Conservation (phyloP, 345 rosid genomes). For the Salix brachista region DNA sequence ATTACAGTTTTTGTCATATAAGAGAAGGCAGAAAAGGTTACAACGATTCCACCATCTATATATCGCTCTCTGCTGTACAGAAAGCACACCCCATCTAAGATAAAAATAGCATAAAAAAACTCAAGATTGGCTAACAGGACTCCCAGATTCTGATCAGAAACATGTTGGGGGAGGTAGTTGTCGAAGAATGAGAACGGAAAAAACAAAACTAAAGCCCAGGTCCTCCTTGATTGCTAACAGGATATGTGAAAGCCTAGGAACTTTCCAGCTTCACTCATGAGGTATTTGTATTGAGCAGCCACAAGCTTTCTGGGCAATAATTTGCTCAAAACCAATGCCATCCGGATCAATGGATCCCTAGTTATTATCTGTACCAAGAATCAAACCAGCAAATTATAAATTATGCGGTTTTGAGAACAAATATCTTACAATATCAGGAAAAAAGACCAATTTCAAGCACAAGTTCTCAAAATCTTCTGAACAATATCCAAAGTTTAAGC, state of each 20-base stretch:
- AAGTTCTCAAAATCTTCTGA: neutral
- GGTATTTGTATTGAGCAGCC: neutral
- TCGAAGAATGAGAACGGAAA: neutral
- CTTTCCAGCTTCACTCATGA: neutral
- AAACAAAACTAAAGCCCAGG: neutral
- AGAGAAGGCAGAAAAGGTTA: neutral
- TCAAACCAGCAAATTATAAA: neutral
- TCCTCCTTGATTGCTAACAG: neutral
- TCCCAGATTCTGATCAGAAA: neutral
- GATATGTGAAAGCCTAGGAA: neutral
- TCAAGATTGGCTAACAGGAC: neutral
- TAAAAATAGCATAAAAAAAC: neutral
- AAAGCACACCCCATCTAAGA: neutral
- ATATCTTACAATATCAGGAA: neutral
- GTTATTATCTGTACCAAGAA: neutral
- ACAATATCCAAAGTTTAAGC: neutral
- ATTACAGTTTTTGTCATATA: neutral
- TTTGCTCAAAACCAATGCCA: neutral
- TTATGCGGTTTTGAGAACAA: neutral
- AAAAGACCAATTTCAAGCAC: neutral
- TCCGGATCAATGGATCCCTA: neutral
- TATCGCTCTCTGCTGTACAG: neutral
- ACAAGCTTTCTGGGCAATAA: neutral
- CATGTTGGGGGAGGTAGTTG: neutral
- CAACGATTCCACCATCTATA: neutral